Evolutionary conservation across 163 green algal genomes (phyloP).

Genomic region (Scenedesmus sp.): DNA sequence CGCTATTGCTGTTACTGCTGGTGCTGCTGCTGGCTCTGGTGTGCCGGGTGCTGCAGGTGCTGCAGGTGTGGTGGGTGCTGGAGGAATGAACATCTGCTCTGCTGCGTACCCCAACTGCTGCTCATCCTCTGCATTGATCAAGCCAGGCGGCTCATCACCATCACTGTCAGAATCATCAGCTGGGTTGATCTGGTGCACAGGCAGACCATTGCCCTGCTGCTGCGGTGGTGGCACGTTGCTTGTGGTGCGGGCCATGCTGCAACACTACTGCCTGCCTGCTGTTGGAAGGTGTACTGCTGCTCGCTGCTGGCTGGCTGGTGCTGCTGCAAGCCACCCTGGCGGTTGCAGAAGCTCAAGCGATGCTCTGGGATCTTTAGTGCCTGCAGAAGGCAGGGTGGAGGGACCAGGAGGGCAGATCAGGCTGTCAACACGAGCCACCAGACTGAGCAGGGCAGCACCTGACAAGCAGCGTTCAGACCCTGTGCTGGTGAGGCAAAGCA

Average conservation of each 20-base stretch:
- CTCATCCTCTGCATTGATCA: background rate
- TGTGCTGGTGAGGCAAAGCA: background rate
- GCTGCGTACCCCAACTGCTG: background rate
- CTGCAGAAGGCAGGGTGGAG: background rate
- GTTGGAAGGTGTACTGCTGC: background rate
- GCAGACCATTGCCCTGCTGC: background rate
- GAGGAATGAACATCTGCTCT: background rate
- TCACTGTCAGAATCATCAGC: background rate
- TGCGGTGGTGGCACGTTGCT: background rate
- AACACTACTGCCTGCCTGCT: background rate
- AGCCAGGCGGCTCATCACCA: background rate
- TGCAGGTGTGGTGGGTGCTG: background rate
- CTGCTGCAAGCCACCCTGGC: background rate
- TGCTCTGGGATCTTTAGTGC: background rate
- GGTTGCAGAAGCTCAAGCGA: background rate
- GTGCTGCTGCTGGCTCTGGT: constrained; percentile 2
- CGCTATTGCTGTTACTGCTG: background rate
- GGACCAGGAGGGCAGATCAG: background rate
- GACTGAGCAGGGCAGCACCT: background rate
- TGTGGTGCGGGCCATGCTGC: background rate
- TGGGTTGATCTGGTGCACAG: background rate
- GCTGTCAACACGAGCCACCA: background rate
- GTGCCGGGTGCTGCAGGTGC: background rate
- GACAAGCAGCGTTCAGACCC: background rate
- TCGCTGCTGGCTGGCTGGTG: background rate